Conservation (phyloP, 2,329 filamentous ascomycete species). For the Rutstroemia sydowiana region DNA sequence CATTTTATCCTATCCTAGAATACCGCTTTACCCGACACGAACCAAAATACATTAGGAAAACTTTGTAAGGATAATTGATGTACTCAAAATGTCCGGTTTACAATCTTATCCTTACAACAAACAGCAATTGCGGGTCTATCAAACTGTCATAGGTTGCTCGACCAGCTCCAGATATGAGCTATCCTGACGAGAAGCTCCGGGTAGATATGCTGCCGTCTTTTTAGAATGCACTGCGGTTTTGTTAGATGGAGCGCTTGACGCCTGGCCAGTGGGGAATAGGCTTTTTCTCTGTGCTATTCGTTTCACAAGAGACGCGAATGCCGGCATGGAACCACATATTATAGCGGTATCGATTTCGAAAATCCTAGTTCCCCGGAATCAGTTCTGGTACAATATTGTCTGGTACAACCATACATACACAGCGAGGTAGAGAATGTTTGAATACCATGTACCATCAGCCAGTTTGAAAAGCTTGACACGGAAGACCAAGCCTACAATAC, state of each 20-base stretch:
- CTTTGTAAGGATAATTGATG: too few relatives aligned
- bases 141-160: too few relatives aligned
- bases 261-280: not conserved
- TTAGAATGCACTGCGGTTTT: too few relatives aligned
- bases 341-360: not conserved
- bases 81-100: too few relatives aligned
- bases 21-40: too few relatives aligned
- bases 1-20: too few relatives aligned
- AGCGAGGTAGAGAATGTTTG: not conserved
- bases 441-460: not conserved
- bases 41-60: too few relatives aligned
- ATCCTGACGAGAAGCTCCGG: too few relatives aligned
- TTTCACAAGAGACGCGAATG: not conserved
- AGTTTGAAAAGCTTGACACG: not conserved
- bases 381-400: not conserved
- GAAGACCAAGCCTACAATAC: not conserved
- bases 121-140: too few relatives aligned
- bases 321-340: not conserved
- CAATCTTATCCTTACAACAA: too few relatives aligned
- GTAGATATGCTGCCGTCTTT: not conserved
- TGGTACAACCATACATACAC: not conserved
- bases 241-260: not conserved
- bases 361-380: not conserved
- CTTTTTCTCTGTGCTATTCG: not conserved
- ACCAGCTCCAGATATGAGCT: too few relatives aligned